Percentiles rank a stretch among this genome's conserved stretches.
These are phyloP conservation scores for Fusarium sublunatum DNA, from an alignment of 2,329 filamentous ascomycete species.

Conservation along the genomic window DNA sequence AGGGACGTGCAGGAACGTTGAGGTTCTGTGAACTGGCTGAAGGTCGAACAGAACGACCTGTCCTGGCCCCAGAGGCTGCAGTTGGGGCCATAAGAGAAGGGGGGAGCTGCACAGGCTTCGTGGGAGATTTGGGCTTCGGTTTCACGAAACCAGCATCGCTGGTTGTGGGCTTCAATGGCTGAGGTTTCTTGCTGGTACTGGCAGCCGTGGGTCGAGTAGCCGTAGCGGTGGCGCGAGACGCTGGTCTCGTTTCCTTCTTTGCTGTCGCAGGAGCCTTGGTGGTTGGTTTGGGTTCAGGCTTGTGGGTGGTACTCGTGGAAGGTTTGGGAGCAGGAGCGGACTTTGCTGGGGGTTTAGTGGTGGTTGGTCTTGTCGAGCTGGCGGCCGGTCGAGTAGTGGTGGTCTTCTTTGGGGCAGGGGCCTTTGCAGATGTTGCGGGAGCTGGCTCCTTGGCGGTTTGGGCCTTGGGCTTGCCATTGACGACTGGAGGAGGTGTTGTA, in stretches of 20 bases:
- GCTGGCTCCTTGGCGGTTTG: constrained; percentile 43
- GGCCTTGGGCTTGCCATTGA: constrained; percentile 40
- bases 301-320: constrained; percentile 41
- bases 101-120: constrained; percentile 73
- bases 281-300: constrained; percentile 46
- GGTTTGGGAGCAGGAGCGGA: constrained; percentile 41
- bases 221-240: constrained; percentile 40
- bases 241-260: constrained; percentile 51
- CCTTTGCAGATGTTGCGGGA: constrained; percentile 25
- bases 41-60: constrained; percentile 43
- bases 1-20: constrained; percentile 54
- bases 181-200: constrained; percentile 56
- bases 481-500: constrained; percentile 12
- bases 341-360: constrained; percentile 36
- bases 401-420: constrained; percentile 34
- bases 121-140: constrained; percentile 74
- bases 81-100: constrained; percentile 76
- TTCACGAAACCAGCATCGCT: constrained; percentile 62
- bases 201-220: constrained; percentile 49
- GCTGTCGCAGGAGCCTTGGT: constrained; percentile 43
- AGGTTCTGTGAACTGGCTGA: constrained; percentile 52
- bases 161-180: constrained; percentile 55
- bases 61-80: constrained; percentile 74
- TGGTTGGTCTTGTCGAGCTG: constrained; percentile 41
- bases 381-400: constrained; percentile 37